Evolutionary conservation across 73 alveolate genomes (phyloP).

Genomic region (Blepharisma stoltei): DNA sequence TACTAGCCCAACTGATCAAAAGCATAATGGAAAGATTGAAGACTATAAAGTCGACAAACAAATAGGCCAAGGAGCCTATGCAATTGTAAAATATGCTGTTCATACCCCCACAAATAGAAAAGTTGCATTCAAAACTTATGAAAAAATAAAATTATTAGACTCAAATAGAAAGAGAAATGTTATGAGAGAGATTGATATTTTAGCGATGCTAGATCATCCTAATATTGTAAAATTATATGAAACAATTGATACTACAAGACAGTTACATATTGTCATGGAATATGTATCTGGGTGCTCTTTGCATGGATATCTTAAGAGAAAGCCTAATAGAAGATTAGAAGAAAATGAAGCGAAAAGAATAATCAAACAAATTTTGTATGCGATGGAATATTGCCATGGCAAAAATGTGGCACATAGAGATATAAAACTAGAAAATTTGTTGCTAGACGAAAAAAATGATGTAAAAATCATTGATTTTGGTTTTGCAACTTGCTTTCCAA

Average conservation of each 20-base stretch:
- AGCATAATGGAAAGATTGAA: conserved; percentile 32
- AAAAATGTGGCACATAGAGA: conserved; percentile 82
- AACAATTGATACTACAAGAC: conserved; percentile 74
- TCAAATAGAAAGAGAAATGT: conserved; percentile 61
- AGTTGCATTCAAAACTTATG: conserved; percentile 79
- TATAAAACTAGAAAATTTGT: conserved; percentile 77
- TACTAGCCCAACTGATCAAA: no score
- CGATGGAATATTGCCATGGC: conserved; percentile 76
- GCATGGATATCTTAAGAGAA: conserved; percentile 63
- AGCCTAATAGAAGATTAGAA: conserved; percentile 69
- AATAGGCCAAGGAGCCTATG: conserved; percentile 88
- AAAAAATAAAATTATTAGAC: conserved; percentile 61
- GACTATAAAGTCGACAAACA: conserved; percentile 69
- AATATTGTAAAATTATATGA: conserved; percentile 79
- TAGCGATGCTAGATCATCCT: conserved; percentile 65
- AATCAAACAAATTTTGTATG: conserved; percentile 66
- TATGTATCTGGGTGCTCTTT: conserved; percentile 75
- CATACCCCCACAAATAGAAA: conserved; percentile 63
- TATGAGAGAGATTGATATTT: conserved; percentile 56
- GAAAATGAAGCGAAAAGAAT: conserved; percentile 73
- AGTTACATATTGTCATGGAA: conserved; percentile 73
- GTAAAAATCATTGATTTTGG: conserved; percentile 68
- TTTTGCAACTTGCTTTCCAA: conserved; percentile 44
- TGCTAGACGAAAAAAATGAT: conserved; percentile 42
- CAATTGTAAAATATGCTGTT: conserved; percentile 73